Evolutionary conservation across 1,139 yeast genomes (phyloP), one percentile per base, ranked within the genome.

Genomic region (Meyerozyma elateridarum): DNA sequence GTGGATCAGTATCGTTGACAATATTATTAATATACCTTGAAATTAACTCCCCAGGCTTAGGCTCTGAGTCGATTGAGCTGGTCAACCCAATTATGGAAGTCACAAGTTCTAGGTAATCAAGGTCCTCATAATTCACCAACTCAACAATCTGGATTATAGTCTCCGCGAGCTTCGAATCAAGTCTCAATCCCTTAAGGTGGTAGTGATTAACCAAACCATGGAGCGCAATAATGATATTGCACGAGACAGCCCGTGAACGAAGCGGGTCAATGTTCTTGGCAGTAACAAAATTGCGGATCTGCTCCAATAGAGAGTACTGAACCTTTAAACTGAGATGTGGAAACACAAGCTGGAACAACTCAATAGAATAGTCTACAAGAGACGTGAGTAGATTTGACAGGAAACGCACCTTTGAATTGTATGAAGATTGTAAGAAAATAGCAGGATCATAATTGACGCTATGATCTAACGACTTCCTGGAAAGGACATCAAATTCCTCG

Each of bases 251-350:
- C 52, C 61, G 53, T 19, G 46, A 44, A 32, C 74, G 46, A 20
- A 61, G 43, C 0, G 62, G 60, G 33, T 61, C 67, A 13, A 52
- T 40, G 1, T 50, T 36, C 21, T 49, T 48, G 1, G 64, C 48
- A 2, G 59, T 55, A 12, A 64, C 41, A 6, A 80, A 73, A 3
- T 79, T 64, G 44, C 89, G 70, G 40, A 91, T 60, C 38, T 82
- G 88, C 44, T 89, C 97, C 29, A 91, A 56, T 22, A 91, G 67
- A 1, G 96, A 87, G 36, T 83, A 80, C 49, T 91, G 96, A 35
- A 91, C 83, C 41, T 87, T 85, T 7, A 76, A 57, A n/a, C 89
- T 76, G 45, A 91, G 71, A 38, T 70, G 65, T 0, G 95, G 87
- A 44, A 91, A 83, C 1, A 83, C 69, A 6, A 72, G 50, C 8